phyloP scores from a whole-genome alignment of 805 yeast species.

The Spathaspora passalidarum region DNA sequence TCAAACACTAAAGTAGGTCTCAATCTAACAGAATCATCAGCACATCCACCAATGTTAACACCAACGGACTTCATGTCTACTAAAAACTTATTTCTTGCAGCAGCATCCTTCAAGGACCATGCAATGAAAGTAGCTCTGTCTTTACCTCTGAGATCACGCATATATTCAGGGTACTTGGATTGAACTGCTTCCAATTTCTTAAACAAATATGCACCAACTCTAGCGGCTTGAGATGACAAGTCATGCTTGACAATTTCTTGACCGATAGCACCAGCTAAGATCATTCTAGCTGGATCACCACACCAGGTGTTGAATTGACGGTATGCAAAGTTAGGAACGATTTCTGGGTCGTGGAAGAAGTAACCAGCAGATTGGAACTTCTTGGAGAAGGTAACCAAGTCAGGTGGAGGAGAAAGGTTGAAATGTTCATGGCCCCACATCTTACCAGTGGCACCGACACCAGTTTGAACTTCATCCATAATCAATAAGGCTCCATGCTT shows the following conservation, averaged over 20 bases:
- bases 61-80: constrained; percentile 59
- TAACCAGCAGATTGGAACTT: constrained; percentile 89
- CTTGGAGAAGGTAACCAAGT: constrained; percentile 82
- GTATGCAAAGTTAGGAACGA: constrained; percentile 74
- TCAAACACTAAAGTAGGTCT: constrained; percentile 79
- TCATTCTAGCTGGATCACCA: constrained; percentile 82
- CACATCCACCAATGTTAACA: constrained; percentile 83
- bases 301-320: constrained; percentile 94
- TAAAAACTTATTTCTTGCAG: constrained; percentile 61
- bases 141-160: constrained; percentile 68
- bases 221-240: constrained; percentile 51
- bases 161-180: constrained; percentile 49
- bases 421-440: constrained; percentile 91
- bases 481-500: constrained; percentile 70
- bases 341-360: constrained; percentile 71
- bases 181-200: constrained; percentile 51
- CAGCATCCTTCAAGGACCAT: constrained; percentile 60
- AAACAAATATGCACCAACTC: constrained; percentile 68
- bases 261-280: constrained; percentile 72
- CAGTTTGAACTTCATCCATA: constrained; percentile 87
- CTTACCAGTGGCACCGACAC: constrained; percentile 83
- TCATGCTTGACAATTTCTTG: constrained; percentile 60
- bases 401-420: constrained; percentile 72
- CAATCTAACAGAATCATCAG: constrained; percentile 71
- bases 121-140: constrained; percentile 78